Base-by-base conservation (phyloP, 129 eudicot species). In the Arctium lappa region DNA sequence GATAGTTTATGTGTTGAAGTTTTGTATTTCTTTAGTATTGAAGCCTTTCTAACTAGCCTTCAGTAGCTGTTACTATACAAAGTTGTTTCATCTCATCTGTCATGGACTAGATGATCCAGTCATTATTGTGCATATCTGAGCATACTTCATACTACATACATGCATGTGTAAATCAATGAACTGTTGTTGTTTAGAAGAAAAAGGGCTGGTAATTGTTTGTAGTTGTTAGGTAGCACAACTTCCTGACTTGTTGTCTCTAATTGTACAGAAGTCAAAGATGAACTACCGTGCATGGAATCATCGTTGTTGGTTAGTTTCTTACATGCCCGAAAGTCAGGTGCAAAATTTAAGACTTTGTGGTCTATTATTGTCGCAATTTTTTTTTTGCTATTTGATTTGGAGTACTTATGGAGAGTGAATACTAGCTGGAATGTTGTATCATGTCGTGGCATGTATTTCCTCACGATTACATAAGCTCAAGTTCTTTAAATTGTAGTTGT, bases 251-350 rank as follows among this genome's bases (percentile, higher is more conserved):
- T 44, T 81, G 63, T 82, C 60, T 60, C 68, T 82, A 73, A 71
- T 63, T 73, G 4, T 84, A 80, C 93, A 94, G 98, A 92, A 88
- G 36, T 91, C 94, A 37, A 94, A 94, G 88, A 94, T 94, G 97
- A 94, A 94, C 71, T 94, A 94, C 74, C 96, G 97, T 86, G 98
- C 98, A 44, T 94, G 98, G 98, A 88, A 89, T 84, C 97, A 94
- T 79, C 94, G 96, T 38, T 88, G 92, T 81, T 92, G 98, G 98
- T 86, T 92, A 60, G 95, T 89, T 80, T 78, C 96, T 76, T 92
- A 89, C 88, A 92, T 92, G 96, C 79, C 92, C 12, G 72, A 83
- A 70, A 81, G 56, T 73, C 95, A 92, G 97, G 98, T 94, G 75
- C 34, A 76, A 84, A 75, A 73, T 79, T 53, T 36, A n/a, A 76